A percentile compares a stretch with the other conserved stretches of the same genome.
Conservation (phyloP, 495 filamentous ascomycete species). For the Penicillium canariense region DNA sequence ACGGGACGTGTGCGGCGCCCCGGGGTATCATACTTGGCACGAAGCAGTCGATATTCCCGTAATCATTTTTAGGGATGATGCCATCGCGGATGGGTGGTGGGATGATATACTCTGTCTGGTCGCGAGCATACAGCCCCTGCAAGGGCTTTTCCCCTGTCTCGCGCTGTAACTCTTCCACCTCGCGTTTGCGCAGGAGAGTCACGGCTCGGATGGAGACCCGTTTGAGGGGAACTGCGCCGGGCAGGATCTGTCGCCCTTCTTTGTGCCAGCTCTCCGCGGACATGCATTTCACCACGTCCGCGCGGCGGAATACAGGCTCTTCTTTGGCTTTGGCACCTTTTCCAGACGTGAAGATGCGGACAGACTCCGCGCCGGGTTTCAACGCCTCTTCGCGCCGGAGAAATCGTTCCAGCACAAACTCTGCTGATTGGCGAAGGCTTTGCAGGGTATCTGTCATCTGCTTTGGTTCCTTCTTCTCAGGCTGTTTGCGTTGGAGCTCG, state of each 20-base stretch:
- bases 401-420: conserved; percentile 84
- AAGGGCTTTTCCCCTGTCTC: conserved; percentile 77
- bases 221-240: conserved; percentile 75
- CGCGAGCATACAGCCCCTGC: conserved; percentile 78
- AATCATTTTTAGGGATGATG: conserved; percentile 88
- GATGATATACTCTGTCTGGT: conserved; percentile 94
- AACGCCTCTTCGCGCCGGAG: conserved; percentile 91
- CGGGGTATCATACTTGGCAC: conserved; percentile 87
- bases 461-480: conserved; percentile 64
- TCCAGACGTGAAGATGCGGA: conserved; percentile 69
- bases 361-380: conserved; percentile 61
- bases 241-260: conserved; percentile 75
- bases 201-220: conserved; percentile 86
- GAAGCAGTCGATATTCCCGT: conserved; percentile 96
- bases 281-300: conserved; percentile 80
- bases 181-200: conserved; percentile 81
- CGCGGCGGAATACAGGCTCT: conserved; percentile 77
- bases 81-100: conserved; percentile 80
- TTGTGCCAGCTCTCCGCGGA: conserved; percentile 98
- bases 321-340: conserved; percentile 66
- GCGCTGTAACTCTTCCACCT: conserved; percentile 78
- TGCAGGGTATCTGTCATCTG: conserved; percentile 78
- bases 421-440: conserved; percentile 79
- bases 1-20: conserved; percentile 79
- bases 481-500: conserved; percentile 68